Base-by-base conservation (phyloP, 768 basidiomycete genomes). In the Galerina sulciceps region DNA sequence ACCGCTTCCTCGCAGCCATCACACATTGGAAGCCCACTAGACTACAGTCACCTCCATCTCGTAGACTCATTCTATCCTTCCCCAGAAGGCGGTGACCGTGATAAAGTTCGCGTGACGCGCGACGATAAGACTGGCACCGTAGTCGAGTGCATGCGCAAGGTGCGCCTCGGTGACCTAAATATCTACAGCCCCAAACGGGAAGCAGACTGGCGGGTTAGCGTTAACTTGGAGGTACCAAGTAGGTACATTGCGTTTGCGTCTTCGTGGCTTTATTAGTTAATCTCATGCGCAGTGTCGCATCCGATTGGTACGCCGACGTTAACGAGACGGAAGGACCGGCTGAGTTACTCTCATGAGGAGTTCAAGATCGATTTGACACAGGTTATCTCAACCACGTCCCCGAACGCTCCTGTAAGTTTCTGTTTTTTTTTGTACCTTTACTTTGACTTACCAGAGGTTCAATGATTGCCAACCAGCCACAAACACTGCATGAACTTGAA, bases 281-380 rank as follows among this genome's bases (percentile, higher is more conserved):
- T 36, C 6, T 13, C 17, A n/a, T 37, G n/a, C 49, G 15, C 52
- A 93, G 91, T 85, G n/a, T 64, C 79, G 2, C 89, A 86, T 64
- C 91, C 91, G 0, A 65, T 87, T 43, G 91, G 91, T 11, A 70
- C 82, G 6, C 72, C 89, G 1, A 79, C 82, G 9, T 76, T 83
- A 62, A 81, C 85, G 34, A 83, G 92, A 57, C 80, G 83, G 76
- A 99, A 97, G 76, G 93, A 99, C 74, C 82, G 97, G 44, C 81
- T 98, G 71, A 91, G 92, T 67, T 99, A 99, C 72, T 77, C 88
- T 3, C 97, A 99, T 73, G 95, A 98, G 72, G 88, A 96, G 62
- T 96, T 94, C 70, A 83, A 80, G 62, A 88, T 99, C 62, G 97
- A 99, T 76, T 82, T 99, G 48, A 99, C 97, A 1, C 94, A 96